Base-by-base conservation (phyloP, 129 eudicot species). In the Flaveria sonorensis region DNA sequence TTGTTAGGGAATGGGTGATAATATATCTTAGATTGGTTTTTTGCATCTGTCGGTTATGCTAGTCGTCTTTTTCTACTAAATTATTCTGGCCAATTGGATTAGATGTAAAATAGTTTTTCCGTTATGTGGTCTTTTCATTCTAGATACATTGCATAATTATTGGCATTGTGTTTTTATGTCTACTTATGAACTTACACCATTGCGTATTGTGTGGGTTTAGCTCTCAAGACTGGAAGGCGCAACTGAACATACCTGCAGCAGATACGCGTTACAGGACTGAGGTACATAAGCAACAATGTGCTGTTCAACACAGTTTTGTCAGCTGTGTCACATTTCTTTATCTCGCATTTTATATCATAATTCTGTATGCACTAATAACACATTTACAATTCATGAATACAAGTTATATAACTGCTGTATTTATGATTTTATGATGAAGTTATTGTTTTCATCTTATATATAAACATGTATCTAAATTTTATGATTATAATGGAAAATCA, bases 151-250 rank as follows among this genome's bases (percentile, higher is more conserved):
- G 66, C 60, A 73, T 73, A 19, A n/a, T 51, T 28, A 43, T 74
- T 18, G 36, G 23, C 13, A 65, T 65, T 65, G 26, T 39, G 15
- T 36, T 65, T 15, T 71, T 3, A 15, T 3, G 18, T 50, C 62
- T 28, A 8, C 59, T 63, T 51, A 10, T 65, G 56, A 76, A 76
- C 80, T 76, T 65, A 51, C 39, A n/a, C 64, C 13, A 48, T 36
- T 36, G 8, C 20, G 16, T 30, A 15, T 66, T 76, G 19, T 76
- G 73, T 39, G 28, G 67, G 60, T 59, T 78, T 52, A 89, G 95
- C 69, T 84, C 95, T 53, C 86, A 89, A 78, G 92, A 87, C 45
- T 87, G 95, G 89, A 89, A 89, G 83, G 89, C 79, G 3, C 81
- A 76, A 10, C 65, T 87, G 62, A 81, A 71, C 81, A 73, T 84